Percentiles rank a stretch among this genome's conserved stretches.
phyloP scores from a whole-genome alignment of 768 basidiomycete genomes.

The Roridomyces roridus region DNA sequence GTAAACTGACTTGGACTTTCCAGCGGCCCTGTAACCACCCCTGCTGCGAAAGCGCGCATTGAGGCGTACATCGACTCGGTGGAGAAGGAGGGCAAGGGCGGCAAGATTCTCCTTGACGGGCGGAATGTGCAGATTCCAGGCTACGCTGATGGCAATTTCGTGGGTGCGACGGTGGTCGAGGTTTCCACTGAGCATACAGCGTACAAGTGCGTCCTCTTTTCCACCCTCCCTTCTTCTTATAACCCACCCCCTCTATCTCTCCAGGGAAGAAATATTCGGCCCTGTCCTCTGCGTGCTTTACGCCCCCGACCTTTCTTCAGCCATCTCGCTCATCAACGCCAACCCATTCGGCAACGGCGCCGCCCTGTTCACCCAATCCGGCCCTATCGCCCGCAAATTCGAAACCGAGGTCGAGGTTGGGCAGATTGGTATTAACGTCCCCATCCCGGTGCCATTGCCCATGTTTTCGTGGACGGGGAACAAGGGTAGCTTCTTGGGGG shows the following conservation, averaged over 20 bases:
- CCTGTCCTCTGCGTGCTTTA: conserved; percentile 82
- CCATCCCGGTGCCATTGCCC: conserved; percentile 87
- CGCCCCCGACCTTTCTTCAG: conserved; percentile 87
- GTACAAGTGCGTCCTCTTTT: conserved; percentile 67
- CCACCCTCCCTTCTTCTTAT: conserved; percentile 5
- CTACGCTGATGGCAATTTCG: conserved; percentile 90
- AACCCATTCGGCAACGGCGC: conserved; percentile 95
- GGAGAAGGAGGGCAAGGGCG: conserved; percentile 76
- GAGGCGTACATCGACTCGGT: conserved; percentile 74
- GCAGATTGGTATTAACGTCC: conserved; percentile 92
- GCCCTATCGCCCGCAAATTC: conserved; percentile 92
- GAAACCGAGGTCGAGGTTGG: conserved; percentile 88
- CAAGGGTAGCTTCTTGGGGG: conserved; percentile 87
- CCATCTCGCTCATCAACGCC: conserved; percentile 85
- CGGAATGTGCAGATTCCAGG: conserved; percentile 67
- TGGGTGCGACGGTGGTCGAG: conserved; percentile 91
- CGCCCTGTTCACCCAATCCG: conserved; percentile 96
- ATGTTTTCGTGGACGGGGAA: conserved; percentile 99
- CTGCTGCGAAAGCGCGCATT: conserved; percentile 80
- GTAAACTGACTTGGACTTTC: conserved; percentile 11
- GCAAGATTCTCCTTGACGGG: conserved; percentile 87
- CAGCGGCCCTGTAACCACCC: conserved; percentile 83
- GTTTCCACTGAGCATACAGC: conserved; percentile 79
- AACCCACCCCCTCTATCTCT: background rate
- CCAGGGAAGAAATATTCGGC: conserved; percentile 93